Base-by-base conservation (phyloP, 805 yeast species). In the Danielia oregonensis region DNA sequence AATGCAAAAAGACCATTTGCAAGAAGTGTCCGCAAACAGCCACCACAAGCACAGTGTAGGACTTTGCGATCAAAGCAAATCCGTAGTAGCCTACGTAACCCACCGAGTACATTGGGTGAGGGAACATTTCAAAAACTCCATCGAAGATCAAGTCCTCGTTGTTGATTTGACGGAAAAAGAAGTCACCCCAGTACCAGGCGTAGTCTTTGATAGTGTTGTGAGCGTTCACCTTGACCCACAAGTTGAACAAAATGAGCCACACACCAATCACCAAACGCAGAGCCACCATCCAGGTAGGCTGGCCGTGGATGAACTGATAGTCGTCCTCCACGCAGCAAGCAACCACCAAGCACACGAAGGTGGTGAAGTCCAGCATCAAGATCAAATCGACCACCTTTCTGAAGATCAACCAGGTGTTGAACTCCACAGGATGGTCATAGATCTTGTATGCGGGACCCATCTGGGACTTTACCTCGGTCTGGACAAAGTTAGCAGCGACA, bases 111-210 rank as follows among this genome's bases (percentile, higher is more conserved):
- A 86, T 86, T 34, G 95, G 95, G 54, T 86, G 95, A 13, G 95
- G 95, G 11, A 88, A 86, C 71, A 86, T 73, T 57, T 86, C 91
- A 57, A 85, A 86, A 7, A 86, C 93, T 26, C 95, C 95, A 55
- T 86, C 95, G 59, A 86, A 86, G 19, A 85, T 81, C 49, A 86
- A 70, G 39, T 82, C 81, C 54, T 70, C 76, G 43, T 75, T 76
- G 45, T 66, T 67, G 44, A 65, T 62, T 54, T 83, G 84, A 35
- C 87, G 65, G 62, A 86, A 86, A 71, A 86, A 86, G 62, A 86
- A 86, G 59, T 86, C 95, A 17, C 95, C 95, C 95, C 95, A 86
- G 59, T 86, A 86, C 95, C 95, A 86, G 8, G 95, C 95, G 54
- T 79, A 86, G 54, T 86, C 95, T 56, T 86, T 85, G 39, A 86